Percentiles rank a stretch among this genome's conserved stretches.
Conservation (phyloP, 2,329 filamentous ascomycete genomes). For the Hypoxylon rubiginosum region DNA sequence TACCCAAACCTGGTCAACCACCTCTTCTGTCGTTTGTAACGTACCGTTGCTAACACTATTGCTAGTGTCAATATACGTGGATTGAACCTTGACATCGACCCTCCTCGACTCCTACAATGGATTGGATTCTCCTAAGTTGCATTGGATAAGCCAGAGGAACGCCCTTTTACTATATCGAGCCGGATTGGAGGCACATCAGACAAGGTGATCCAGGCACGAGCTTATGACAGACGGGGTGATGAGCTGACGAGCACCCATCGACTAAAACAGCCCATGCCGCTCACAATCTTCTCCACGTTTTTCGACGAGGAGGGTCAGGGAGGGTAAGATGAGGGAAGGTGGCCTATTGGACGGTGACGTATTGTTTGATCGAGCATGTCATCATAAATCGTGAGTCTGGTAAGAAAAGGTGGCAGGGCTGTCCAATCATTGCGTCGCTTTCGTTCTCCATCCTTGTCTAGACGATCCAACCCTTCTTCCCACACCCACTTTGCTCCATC, state of each 20-base stretch:
- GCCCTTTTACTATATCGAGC: constrained; percentile 16
- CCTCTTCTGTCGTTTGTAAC: too few relatives aligned
- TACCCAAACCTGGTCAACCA: constrained; percentile 6
- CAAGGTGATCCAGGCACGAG: constrained; percentile 30
- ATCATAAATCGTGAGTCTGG: constrained; percentile 35
- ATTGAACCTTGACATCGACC: not conserved
- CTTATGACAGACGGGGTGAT: constrained; percentile 1
- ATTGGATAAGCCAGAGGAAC: constrained; percentile 24
- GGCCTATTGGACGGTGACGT: constrained; percentile 37
- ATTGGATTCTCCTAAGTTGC: constrained; percentile 7
- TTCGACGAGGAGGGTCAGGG: not conserved
- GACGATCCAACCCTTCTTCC: constrained; percentile 5
- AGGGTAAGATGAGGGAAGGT: constrained; percentile 13
- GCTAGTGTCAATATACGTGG: constrained; percentile 16
- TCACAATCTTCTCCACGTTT: constrained; percentile 6
- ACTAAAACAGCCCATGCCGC: not conserved
- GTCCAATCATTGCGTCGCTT: constrained; percentile 30
- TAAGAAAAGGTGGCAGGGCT: constrained; percentile 34
- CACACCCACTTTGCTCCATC: constrained; percentile 8
- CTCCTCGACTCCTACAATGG: constrained; percentile 12
- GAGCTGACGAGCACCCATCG: not conserved
- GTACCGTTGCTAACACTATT: too few relatives aligned
- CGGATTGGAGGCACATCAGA: constrained; percentile 13
- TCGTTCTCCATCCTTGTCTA: constrained; percentile 18
- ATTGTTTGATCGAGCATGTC: constrained; percentile 36